Evolutionary conservation across 2,329 filamentous ascomycete species (phyloP).

Genomic region (Penicillium sp.): DNA sequence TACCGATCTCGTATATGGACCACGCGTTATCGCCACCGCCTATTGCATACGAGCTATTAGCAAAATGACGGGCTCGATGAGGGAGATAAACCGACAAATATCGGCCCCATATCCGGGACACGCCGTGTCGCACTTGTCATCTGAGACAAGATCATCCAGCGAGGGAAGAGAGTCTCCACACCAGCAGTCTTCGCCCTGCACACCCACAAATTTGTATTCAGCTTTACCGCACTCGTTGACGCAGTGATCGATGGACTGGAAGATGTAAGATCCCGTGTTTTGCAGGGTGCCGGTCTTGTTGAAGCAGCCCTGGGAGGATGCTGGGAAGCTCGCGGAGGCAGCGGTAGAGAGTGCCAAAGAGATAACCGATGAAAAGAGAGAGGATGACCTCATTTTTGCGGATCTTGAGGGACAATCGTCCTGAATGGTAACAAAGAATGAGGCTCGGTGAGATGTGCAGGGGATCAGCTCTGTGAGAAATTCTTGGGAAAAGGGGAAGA

Average conservation of each 20-base stretch:
- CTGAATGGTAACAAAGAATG: background rate
- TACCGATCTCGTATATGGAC: background rate
- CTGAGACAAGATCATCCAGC: background rate
- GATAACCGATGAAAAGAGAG: background rate
- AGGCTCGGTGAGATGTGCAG: background rate
- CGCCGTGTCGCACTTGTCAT: background rate
- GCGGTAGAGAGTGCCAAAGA: background rate
- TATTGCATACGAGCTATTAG: background rate
- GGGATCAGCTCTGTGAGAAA: background rate
- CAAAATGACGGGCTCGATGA: rapidly evolving
- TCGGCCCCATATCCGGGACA: background rate
- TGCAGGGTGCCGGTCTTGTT: background rate
- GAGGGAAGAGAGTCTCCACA: background rate
- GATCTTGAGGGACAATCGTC: background rate
- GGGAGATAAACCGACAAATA: background rate
- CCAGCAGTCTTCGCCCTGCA: background rate
- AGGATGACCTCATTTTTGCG: background rate
- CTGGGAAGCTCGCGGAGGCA: background rate
- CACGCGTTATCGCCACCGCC: conserved; percentile 1
- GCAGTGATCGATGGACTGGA: conserved; percentile 1
- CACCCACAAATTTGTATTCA: background rate
- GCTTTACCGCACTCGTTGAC: background rate
- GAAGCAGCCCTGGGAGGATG: conserved; percentile 5
- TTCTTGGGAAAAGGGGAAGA: background rate
- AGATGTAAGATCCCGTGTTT: background rate